Evolutionary conservation across 1,139 yeast species (phyloP).

Genomic region (Suhomyces ambrosiae): DNA sequence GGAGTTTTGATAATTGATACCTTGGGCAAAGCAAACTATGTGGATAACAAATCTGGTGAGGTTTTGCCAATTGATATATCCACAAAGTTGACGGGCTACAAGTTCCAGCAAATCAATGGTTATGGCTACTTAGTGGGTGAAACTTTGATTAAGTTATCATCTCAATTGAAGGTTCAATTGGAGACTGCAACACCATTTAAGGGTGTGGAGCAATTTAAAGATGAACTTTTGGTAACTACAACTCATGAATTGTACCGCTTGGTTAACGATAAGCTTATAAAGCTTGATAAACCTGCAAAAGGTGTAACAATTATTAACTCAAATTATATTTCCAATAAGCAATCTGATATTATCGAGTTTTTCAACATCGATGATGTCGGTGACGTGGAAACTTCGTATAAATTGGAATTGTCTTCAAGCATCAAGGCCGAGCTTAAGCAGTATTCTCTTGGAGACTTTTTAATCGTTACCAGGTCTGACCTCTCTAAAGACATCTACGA

Average conservation of each 20-base stretch:
- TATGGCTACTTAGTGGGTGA: conserved; percentile 17
- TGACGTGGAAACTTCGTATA: conserved; percentile 4
- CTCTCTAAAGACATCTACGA: conserved; percentile 27
- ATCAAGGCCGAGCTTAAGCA: conserved; percentile 12
- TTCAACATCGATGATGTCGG: conserved; percentile 10
- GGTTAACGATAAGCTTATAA: conserved; percentile 7
- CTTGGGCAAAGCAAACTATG: conserved; percentile 16
- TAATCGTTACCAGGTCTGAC: conserved; percentile 16
- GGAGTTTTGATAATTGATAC: conserved; percentile 24
- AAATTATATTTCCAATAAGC: conserved; percentile 7
- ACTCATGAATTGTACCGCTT: conserved; percentile 22
- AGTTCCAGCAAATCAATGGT: conserved; percentile 17
- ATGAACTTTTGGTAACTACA: conserved; percentile 22
- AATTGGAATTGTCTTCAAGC: conserved; percentile 2
- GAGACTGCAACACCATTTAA: conserved; percentile 7
- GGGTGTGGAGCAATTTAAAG: conserved; percentile 21
- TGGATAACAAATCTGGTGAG: conserved; percentile 10
- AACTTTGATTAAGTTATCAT: conserved; percentile 13
- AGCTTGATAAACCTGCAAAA: conserved; percentile 2
- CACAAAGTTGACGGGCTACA: not conserved
- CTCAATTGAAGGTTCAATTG: conserved; percentile 9
- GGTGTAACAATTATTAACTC: conserved; percentile 11
- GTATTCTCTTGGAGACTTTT: conserved; percentile 24
- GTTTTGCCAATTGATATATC: not conserved
- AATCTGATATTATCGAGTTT: conserved; percentile 10